phyloP scores from a whole-genome alignment of 257 asterid genomes.

The Linaria vulgaris region DNA sequence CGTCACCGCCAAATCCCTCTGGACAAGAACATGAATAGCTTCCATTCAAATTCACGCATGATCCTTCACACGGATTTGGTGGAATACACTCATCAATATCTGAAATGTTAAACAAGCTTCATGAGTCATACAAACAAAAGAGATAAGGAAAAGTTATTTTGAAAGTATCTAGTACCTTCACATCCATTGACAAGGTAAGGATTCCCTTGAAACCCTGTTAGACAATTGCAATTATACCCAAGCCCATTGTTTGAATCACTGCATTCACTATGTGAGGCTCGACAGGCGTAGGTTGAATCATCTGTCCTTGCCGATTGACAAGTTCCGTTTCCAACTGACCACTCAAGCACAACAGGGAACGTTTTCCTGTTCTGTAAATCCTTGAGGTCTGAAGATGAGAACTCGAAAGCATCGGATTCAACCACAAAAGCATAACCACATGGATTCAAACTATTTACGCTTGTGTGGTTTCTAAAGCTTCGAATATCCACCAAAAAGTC shows the following conservation, averaged over 20 bases:
- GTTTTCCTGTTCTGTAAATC: background rate
- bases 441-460: slow-evolving; percentile 20
- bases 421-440: slow-evolving; percentile 42
- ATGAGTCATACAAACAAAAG: too few species aligned
- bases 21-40: slow-evolving; percentile 21
- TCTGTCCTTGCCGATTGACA: slow-evolving; percentile 29
- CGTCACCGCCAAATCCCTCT: slow-evolving; percentile 13
- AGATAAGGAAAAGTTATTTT: too few species aligned
- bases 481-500: slow-evolving; percentile 5
- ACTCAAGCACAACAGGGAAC: slow-evolving; percentile 36
- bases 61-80: background rate
- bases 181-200: slow-evolving; percentile 44
- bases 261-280: slow-evolving; percentile 27
- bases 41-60: background rate
- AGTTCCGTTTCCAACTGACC: slow-evolving; percentile 28
- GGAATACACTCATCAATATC: slow-evolving; percentile 30
- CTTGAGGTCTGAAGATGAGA: slow-evolving; percentile 28
- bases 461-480: slow-evolving; percentile 23
- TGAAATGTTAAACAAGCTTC: background rate
- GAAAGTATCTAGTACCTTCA: slow-evolving; percentile 23
- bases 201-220: slow-evolving; percentile 35
- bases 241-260: slow-evolving; percentile 21
- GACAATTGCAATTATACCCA: slow-evolving; percentile 34
- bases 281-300: slow-evolving; percentile 30
- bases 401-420: slow-evolving; percentile 20